Evolutionary conservation across 441 rosid genomes (phyloP), one percentile per base, ranked within the genome.

Genomic region (Brassica balearica): DNA sequence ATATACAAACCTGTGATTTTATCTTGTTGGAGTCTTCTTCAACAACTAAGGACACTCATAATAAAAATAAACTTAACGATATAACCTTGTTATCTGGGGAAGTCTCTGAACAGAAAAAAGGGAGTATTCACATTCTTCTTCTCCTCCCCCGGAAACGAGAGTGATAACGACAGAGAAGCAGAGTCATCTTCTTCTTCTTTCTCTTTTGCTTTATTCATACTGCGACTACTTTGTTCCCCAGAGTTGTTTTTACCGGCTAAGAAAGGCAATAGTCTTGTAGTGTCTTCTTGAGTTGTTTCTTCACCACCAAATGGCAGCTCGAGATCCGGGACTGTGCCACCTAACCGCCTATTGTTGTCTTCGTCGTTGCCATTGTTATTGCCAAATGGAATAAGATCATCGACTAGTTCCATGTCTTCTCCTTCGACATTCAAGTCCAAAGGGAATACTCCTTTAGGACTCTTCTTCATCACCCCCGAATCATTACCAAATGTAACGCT

Each of bases 301-400:
- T 93, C 95, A 2, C 86, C 99, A 80, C 95, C 95, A 81, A 92
- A 84, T 69, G 97, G 96, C 76, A 95, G 99, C 83, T 95, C 94
- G 1, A 95, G 97, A 81, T 91, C 87, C 8, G 98, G 99, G 66
- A 82, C 73, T 71, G 68, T 85, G 69, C 86, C 89, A 70, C 79
- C 84, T 75, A 79, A 68, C 6, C 83, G 74, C 9, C 27, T 62
- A 25, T 14, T 1, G 17, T 20, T 51, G 15, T 10, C 23, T 12
- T 59, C 17, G 48, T 14, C 14, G 60, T 48, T 43, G 41, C 48
- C 19, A 46, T 46, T 72, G 20, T 79, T 84, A 72, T 83, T 86
- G 68, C 62, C 61, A 85, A 88, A 77, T 1, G 83, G 78, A 69
- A 81, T 69, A 22, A 86, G 77, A 80, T 78, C 75, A 59, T 80